Percentiles rank a stretch among this genome's conserved stretches.
Evolutionary conservation across 2,329 filamentous ascomycete species (phyloP).

Genomic region (Fusarium phyllophilum): DNA sequence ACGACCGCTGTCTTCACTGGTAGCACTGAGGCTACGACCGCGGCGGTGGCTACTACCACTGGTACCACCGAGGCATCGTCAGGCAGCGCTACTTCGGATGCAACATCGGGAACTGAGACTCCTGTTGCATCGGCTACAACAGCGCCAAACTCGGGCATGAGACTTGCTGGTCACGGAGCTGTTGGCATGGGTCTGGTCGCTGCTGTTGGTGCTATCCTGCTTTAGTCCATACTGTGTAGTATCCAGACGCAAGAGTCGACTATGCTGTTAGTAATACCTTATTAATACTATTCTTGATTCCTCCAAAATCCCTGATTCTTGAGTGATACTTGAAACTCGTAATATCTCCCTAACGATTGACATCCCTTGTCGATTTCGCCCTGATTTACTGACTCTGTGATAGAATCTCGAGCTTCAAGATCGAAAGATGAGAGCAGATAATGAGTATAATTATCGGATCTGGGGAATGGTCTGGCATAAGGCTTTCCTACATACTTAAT

Average conservation of each 20-base stretch:
- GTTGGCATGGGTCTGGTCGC: not conserved
- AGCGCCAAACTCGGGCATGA: not conserved
- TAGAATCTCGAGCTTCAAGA: no score
- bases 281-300: not conserved
- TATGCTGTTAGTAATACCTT: not conserved
- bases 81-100: not conserved
- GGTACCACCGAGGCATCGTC: not conserved
- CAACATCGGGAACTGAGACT: not conserved
- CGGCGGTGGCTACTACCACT: not conserved
- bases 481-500: fast-evolving
- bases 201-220: not conserved
- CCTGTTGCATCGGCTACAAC: not conserved
- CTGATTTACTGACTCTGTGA: not conserved
- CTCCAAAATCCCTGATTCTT: not conserved
- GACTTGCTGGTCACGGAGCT: not conserved
- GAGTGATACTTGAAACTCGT: no score
- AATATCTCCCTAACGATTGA: fast-evolving
- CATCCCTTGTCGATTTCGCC: no score
- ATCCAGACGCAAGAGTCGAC: no score
- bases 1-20: not conserved
- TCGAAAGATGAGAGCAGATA: no score
- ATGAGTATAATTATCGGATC: no score
- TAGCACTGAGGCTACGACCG: not conserved
- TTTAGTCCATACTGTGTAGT: not conserved
- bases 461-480: no score